Conservation (phyloP, 1,284 basidiomycete species). For the Apiotrichum veenhuisii region DNA sequence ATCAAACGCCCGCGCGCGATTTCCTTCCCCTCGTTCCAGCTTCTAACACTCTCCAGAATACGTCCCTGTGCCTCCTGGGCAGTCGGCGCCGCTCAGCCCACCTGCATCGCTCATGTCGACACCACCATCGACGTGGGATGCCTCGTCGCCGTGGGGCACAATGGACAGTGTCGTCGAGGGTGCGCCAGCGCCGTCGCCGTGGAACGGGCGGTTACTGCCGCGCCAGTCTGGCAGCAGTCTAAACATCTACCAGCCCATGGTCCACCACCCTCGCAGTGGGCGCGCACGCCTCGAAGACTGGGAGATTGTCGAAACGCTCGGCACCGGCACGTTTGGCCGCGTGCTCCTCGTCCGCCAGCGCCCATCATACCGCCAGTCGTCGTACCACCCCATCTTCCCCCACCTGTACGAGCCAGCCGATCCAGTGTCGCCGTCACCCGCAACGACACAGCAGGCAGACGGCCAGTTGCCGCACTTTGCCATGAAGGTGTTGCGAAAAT, state of each 20-base stretch:
- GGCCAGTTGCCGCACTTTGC: slow-evolving; percentile 51
- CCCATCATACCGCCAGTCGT: slow-evolving; percentile 43
- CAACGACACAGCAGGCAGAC: slow-evolving; percentile 43
- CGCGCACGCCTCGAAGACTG: slow-evolving; percentile 44
- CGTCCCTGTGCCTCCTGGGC: slow-evolving; percentile 18
- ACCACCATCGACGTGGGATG: slow-evolving; percentile 36
- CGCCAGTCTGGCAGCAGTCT: neutral
- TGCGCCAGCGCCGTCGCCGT: slow-evolving; percentile 8
- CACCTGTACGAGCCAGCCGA: slow-evolving; percentile 43
- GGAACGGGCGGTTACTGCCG: slow-evolving; percentile 8
- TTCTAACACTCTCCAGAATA: slow-evolving; percentile 11
- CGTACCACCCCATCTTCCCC: slow-evolving; percentile 51
- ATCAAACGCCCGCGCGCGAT: too few relatives aligned
- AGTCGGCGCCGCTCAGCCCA: slow-evolving; percentile 33
- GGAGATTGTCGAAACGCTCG: slow-evolving; percentile 51
- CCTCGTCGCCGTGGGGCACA: slow-evolving; percentile 23
- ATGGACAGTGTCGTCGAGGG: slow-evolving; percentile 23
- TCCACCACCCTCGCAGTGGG: slow-evolving; percentile 14
- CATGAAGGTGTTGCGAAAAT: slow-evolving; percentile 56
- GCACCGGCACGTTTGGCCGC: slow-evolving; percentile 51
- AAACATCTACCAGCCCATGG: slow-evolving; percentile 5
- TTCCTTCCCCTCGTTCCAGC: neutral
- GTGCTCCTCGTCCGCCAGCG: slow-evolving; percentile 49
- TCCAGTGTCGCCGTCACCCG: slow-evolving; percentile 37
- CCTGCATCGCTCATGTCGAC: slow-evolving; percentile 40